Percentiles rank a stretch among this genome's conserved stretches.
Conservation (phyloP, 2,329 filamentous ascomycete genomes). For the Pleomassaria siparia region DNA sequence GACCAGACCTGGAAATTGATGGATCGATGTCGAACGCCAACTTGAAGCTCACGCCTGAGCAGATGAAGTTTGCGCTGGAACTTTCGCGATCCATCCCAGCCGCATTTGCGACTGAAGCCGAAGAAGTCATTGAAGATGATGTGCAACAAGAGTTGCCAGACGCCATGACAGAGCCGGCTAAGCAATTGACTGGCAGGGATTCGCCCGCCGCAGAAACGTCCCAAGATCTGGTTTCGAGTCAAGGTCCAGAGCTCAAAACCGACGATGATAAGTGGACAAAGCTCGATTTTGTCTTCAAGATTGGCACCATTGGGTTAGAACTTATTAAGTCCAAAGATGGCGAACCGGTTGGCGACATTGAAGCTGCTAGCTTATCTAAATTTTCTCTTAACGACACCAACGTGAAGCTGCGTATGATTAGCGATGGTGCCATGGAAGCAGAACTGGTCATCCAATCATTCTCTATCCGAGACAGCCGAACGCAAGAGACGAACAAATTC, state of each 20-base stretch:
- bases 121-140: constrained; percentile 69
- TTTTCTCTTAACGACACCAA: constrained; percentile 94
- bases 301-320: constrained; percentile 85
- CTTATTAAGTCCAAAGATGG: constrained; percentile 76
- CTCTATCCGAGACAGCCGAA: constrained; percentile 90
- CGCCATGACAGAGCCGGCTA: constrained; percentile 54
- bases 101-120: constrained; percentile 76
- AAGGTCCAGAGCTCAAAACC: constrained; percentile 67
- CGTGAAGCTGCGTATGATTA: constrained; percentile 89
- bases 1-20: constrained; percentile 89
- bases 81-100: constrained; percentile 84
- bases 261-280: constrained; percentile 82
- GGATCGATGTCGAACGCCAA: constrained; percentile 94
- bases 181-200: constrained; percentile 46
- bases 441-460: constrained; percentile 94
- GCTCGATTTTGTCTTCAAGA: constrained; percentile 86
- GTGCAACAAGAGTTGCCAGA: constrained; percentile 71
- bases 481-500: constrained; percentile 89
- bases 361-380: constrained; percentile 80
- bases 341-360: constrained; percentile 75
- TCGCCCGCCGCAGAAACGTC: constrained; percentile 37
- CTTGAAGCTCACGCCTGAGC: constrained; percentile 82
- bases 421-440: constrained; percentile 86
- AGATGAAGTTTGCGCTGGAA: constrained; percentile 85
- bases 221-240: constrained; percentile 52